A percentile compares a stretch with the other conserved stretches of the same genome.
Conservation (phyloP, 257 asterid genomes). For the Solanum peruvianum region DNA sequence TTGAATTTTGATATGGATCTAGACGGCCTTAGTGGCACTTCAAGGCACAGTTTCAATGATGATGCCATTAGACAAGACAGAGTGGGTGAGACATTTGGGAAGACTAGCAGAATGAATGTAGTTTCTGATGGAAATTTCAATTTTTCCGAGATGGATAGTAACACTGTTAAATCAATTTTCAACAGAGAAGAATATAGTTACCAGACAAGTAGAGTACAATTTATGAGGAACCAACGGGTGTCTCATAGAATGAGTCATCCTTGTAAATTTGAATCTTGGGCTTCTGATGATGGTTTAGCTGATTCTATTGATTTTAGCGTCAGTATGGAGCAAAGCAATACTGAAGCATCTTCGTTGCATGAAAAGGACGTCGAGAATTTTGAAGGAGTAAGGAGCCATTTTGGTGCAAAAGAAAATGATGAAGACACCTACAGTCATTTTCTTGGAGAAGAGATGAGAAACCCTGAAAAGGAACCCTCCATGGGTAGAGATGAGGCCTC, state of each 20-base stretch:
- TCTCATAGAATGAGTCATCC: slow-evolving; percentile 25
- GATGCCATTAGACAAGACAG: slow-evolving; percentile 5
- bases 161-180: slow-evolving; percentile 20
- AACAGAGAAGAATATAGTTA: slow-evolving; percentile 27
- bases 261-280: slow-evolving; percentile 32
- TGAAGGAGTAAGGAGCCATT: slow-evolving; percentile 12
- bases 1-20: slow-evolving; percentile 1
- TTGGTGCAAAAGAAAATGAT: slow-evolving; percentile 21
- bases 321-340: slow-evolving; percentile 28
- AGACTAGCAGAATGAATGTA: slow-evolving; percentile 15
- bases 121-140: slow-evolving; percentile 13
- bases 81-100: slow-evolving; percentile 6
- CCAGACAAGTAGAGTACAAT: slow-evolving; percentile 27
- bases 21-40: slow-evolving; percentile 9
- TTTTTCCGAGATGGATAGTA: slow-evolving; percentile 14
- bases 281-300: slow-evolving; percentile 21
- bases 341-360: slow-evolving; percentile 22
- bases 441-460: slow-evolving; percentile 9
- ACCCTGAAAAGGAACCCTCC: slow-evolving; percentile 16
- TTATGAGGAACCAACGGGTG: slow-evolving; percentile 21
- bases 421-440: slow-evolving; percentile 24
- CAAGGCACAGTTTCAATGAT: background rate
- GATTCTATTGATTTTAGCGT: slow-evolving; percentile 52
- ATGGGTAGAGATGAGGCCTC: slow-evolving; percentile 14
- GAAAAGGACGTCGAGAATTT: slow-evolving; percentile 16